These are phyloP conservation scores for Angomonas desouzai DNA, from an alignment of 208 protist genomes.

Conservation along the genomic window DNA sequence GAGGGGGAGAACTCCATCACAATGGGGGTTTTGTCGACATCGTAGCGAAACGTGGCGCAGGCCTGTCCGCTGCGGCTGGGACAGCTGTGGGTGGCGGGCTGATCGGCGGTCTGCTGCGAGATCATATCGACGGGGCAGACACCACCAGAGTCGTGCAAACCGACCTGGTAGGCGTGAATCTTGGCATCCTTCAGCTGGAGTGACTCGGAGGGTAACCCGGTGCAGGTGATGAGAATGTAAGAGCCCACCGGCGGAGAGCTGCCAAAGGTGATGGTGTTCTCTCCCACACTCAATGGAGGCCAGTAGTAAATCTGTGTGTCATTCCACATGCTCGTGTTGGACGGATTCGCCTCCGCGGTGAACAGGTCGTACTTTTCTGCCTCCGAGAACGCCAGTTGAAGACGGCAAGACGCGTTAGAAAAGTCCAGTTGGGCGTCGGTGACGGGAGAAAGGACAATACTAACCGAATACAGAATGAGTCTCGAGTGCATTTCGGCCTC, in stretches of 20 bases:
- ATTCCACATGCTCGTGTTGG: constrained; percentile 24
- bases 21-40: constrained; percentile 23
- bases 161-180: constrained; percentile 40
- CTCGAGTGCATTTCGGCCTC: constrained; percentile 30
- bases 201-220: constrained; percentile 14
- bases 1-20: constrained; percentile 26
- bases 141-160: constrained; percentile 24
- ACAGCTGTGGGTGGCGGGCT: constrained; percentile 30
- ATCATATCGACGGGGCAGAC: constrained; percentile 38
- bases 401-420: constrained; percentile 18
- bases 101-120: constrained; percentile 13
- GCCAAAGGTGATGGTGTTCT: constrained; percentile 31
- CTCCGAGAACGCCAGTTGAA: constrained; percentile 20
- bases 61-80: constrained; percentile 21
- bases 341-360: constrained; percentile 6
- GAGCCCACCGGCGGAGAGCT: constrained; percentile 15
- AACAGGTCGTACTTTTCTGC: constrained; percentile 20
- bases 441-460: constrained; percentile 19
- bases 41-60: constrained; percentile 31
- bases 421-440: constrained; percentile 20
- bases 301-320: constrained; percentile 17
- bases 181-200: constrained; percentile 16
- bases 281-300: constrained; percentile 27
- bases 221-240: constrained; percentile 28
- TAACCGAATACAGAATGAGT: constrained; percentile 26